Conservation (phyloP, 345 rosid genomes). For the Aquilaria sinensis region DNA sequence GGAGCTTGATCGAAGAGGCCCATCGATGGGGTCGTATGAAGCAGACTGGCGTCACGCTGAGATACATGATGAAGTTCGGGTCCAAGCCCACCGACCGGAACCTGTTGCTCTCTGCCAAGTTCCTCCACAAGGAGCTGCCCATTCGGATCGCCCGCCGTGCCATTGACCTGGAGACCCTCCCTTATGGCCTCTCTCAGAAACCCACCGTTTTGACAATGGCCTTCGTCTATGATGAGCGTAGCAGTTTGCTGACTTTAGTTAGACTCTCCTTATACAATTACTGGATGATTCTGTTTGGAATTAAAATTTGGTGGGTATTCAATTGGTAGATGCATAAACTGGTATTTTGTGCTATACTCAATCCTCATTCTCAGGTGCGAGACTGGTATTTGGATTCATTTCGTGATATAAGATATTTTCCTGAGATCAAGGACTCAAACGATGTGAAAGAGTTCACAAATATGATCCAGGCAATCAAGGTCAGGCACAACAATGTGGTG, state of each 20-base stretch:
- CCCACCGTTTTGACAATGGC: slow-evolving; percentile 39
- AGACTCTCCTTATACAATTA: too few relatives aligned
- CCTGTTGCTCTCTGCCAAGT: slow-evolving; percentile 75
- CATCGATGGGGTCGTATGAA: slow-evolving; percentile 88
- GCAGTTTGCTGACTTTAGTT: too few relatives aligned
- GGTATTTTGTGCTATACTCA: neutral
- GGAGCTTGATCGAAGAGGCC: slow-evolving; percentile 65
- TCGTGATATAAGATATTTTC: slow-evolving; percentile 79
- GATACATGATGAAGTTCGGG: slow-evolving; percentile 97
- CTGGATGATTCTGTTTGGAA: slow-evolving; percentile 2
- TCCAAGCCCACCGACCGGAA: slow-evolving; percentile 57
- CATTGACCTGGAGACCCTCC: slow-evolving; percentile 73
- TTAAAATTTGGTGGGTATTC: neutral
- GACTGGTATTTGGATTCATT: slow-evolving; percentile 99
- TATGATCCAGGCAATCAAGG: slow-evolving; percentile 94
- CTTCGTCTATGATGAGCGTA: too few relatives aligned
- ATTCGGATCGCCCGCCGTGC: slow-evolving; percentile 82
- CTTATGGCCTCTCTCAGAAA: slow-evolving; percentile 70
- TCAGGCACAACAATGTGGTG: slow-evolving; percentile 94
- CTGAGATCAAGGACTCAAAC: slow-evolving; percentile 63
- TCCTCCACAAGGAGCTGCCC: slow-evolving; percentile 84
- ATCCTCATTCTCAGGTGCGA: slow-evolving; percentile 54
- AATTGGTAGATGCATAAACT: neutral
- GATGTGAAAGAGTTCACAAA: slow-evolving; percentile 85
- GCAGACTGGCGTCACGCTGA: slow-evolving; percentile 81